Base-by-base conservation (phyloP, 2,329 filamentous ascomycete species). In the Exserohilum turcica region DNA sequence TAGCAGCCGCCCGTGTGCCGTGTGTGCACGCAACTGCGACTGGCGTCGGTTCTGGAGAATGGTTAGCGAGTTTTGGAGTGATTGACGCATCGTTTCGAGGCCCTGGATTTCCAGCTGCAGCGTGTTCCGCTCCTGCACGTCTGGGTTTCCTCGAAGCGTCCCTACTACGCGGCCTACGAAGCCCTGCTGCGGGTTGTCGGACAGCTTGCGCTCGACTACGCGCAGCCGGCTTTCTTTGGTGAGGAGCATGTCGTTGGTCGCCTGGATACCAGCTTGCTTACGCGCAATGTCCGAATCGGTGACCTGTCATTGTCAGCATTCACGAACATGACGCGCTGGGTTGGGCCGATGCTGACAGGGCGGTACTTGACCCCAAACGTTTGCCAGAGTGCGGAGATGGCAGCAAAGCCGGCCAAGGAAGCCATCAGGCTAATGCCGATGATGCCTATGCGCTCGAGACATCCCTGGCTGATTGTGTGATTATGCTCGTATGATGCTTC, bases 341-440 rank as follows among this genome's bases (percentile, higher is more conserved):
- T 13, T 16, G 7, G 32, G 3, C 15, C 38, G 4, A 18, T n/a
- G 60, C 73, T 63, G 57, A 80, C 84, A 3, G 84, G 84, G 27
- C 83, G 80, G 39, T 84, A 78, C 33, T 82, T 84, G 27, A 86
- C 85, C 19, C 86, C 83, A 74, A 95, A 91, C 0, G 85, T 90
- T 68, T 95, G 89, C 90, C 91, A 96, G 1, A 92, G 86, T 1
- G 89, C 88, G 19, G 89, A 92, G 29, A 95, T 89, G n/a, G 90
- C 90, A 5, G 91, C 91, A 66, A 95, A 96, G 0, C 91, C 91
- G 6, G 91, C 91, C n/a, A 96, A 79, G 12, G 92, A 82, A 13
- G 91, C 91, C 90, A 96, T 95, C 47, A 94, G 77, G 42, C 88
- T 87, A 50, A 94, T 91, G 3, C 91, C 91, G 57, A 95, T 91